These are phyloP conservation scores for Aspergillus tamarii DNA, from an alignment of 2,329 filamentous ascomycete genomes.

Conservation along the genomic window DNA sequence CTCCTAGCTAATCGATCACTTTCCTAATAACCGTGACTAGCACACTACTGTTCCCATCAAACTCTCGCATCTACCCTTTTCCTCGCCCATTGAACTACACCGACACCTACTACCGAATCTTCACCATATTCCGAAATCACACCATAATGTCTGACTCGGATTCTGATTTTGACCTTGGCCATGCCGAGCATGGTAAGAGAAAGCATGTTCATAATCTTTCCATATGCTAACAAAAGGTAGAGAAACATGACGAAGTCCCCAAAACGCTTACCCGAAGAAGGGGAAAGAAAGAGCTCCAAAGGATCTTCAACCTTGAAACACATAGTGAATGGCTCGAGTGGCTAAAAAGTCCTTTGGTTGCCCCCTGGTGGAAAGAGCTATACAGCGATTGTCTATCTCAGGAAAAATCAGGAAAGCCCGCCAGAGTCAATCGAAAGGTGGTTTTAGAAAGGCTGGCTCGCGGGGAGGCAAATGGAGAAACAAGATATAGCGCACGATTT, in stretches of 20 bases:
- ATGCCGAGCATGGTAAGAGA: not conserved
- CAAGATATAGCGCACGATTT: not conserved
- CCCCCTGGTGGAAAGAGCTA: not conserved
- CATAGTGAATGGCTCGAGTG: not conserved
- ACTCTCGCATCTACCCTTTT: no score
- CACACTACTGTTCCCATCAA: no score
- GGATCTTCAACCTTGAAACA: not conserved
- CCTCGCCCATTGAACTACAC: no score
- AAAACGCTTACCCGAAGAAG: not conserved
- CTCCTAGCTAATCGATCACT: not conserved
- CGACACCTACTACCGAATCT: no score
- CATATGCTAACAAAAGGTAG: not conserved
- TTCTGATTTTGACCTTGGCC: not conserved
- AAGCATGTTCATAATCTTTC: not conserved
- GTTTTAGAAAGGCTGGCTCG: not conserved
- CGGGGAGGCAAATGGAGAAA: not conserved
- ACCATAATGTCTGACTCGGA: not conserved
- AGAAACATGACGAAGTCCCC: not conserved
- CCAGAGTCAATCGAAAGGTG: not conserved
- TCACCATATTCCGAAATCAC: no score
- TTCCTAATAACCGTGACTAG: no score
- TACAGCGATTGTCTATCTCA: not conserved
- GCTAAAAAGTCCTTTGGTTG: not conserved
- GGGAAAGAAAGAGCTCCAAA: not conserved
- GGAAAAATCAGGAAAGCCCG: not conserved